phyloP scores from a whole-genome alignment of 495 filamentous ascomycete species.

The Aspergillus egyptiacus region DNA sequence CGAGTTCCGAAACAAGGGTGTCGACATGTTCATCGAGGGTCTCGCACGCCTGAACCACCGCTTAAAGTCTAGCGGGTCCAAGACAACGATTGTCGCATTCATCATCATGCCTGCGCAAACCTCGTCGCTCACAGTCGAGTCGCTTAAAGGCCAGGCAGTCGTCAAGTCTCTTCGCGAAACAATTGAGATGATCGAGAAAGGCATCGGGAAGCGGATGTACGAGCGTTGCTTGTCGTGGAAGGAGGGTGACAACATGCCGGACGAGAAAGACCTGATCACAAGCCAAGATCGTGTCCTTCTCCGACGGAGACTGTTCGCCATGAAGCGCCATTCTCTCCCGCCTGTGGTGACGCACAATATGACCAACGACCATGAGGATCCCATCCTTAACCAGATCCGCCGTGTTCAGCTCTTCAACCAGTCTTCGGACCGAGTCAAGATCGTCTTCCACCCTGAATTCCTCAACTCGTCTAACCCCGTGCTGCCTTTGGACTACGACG shows the following conservation, averaged over 20 bases:
- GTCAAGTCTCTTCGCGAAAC: slow-evolving; percentile 95
- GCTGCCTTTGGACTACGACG: slow-evolving; percentile 92
- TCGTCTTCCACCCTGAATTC: slow-evolving; percentile 98
- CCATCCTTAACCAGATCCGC: slow-evolving; percentile 92
- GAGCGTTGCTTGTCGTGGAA: slow-evolving; percentile 90
- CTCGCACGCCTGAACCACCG: slow-evolving; percentile 90
- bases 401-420: slow-evolving; percentile 96
- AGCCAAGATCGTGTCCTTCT: slow-evolving; percentile 90
- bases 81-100: slow-evolving; percentile 95
- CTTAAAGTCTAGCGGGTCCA: slow-evolving; percentile 76
- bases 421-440: slow-evolving; percentile 88
- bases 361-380: slow-evolving; percentile 88
- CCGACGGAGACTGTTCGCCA: slow-evolving; percentile 84
- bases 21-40: slow-evolving; percentile 98
- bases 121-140: slow-evolving; percentile 91
- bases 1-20: slow-evolving; percentile 96
- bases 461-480: slow-evolving; percentile 93
- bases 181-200: slow-evolving; percentile 79
- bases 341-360: slow-evolving; percentile 99
- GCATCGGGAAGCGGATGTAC: slow-evolving; percentile 89
- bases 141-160: slow-evolving; percentile 91
- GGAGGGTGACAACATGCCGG: slow-evolving; percentile 85
- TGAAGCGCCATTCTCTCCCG: slow-evolving; percentile 85
- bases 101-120: slow-evolving; percentile 99
- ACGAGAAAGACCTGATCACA: slow-evolving; percentile 90